Evolutionary conservation across 768 basidiomycete genomes (phyloP).

Genomic region (Boletus coccyginus): DNA sequence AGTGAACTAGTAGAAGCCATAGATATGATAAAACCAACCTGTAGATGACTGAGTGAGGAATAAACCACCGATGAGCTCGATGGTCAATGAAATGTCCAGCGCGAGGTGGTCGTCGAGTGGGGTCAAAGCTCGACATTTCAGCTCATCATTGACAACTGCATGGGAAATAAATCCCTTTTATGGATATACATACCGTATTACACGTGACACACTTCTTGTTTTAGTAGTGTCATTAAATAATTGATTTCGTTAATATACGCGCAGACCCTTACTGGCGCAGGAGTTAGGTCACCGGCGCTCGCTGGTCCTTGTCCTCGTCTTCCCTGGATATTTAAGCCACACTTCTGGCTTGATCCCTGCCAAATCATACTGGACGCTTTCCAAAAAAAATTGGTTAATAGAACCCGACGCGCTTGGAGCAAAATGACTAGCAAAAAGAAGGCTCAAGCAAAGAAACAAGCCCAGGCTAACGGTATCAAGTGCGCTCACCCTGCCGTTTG

Average conservation of each 20-base stretch:
- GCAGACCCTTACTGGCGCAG: too few relatives aligned
- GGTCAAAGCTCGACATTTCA: not conserved
- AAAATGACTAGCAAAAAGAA: constrained; percentile 35
- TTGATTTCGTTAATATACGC: too few relatives aligned
- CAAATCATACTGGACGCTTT: constrained; percentile 10
- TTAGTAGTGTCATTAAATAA: not conserved
- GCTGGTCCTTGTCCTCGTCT: not conserved
- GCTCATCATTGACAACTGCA: not conserved
- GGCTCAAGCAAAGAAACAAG: constrained; percentile 25
- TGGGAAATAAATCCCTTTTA: constrained; percentile 15
- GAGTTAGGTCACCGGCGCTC: too few relatives aligned
- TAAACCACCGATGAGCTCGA: not conserved
- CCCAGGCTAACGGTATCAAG: constrained; percentile 26
- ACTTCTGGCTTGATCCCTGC: not conserved
- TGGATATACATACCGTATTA: not conserved
- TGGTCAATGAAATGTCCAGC: not conserved
- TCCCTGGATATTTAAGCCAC: not conserved
- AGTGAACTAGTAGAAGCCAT: constrained; percentile 14
- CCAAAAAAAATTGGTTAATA: not conserved
- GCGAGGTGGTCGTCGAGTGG: constrained; percentile 2
- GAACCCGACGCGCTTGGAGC: not conserved
- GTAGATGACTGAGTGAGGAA: not conserved
- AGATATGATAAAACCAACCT: not conserved
- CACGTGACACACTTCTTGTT: constrained; percentile 14
- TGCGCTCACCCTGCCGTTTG: constrained; percentile 7